Percentiles rank a stretch among this genome's conserved stretches.
phyloP scores from a whole-genome alignment of 2,329 filamentous ascomycete species.

The Colletotrichum caudatum region DNA sequence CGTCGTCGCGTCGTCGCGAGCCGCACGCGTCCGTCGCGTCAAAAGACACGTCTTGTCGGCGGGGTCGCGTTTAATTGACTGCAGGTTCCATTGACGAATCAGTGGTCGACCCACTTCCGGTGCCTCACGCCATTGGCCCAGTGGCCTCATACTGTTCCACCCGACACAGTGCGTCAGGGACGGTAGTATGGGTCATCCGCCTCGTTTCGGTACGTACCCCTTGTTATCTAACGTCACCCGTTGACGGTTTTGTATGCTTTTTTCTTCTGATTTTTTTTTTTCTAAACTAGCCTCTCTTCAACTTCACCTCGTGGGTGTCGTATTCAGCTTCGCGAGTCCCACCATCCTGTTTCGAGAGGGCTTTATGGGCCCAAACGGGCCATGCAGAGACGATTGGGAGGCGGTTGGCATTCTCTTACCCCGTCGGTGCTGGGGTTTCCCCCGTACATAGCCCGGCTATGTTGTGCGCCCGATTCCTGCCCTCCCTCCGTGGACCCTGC shows the following conservation, averaged over 20 bases:
- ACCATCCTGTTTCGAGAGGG: conserved; percentile 22
- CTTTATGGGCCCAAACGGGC: not conserved
- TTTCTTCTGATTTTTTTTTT: not conserved
- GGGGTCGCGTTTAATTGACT: conserved; percentile 34
- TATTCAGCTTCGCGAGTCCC: conserved; percentile 9
- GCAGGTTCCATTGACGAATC: conserved; percentile 32
- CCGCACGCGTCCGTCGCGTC: conserved; percentile 31
- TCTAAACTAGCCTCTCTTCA: not conserved
- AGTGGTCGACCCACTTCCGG: not conserved
- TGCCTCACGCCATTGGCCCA: conserved; percentile 15
- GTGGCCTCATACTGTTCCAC: conserved; percentile 17
- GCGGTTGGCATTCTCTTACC: not conserved
- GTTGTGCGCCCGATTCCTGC: conserved; percentile 3
- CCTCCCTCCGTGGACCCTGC: conserved; percentile 16
- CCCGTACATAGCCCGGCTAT: conserved; percentile 1
- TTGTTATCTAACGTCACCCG: conserved; percentile 28
- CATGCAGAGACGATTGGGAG: conserved; percentile 6
- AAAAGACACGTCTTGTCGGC: conserved; percentile 7
- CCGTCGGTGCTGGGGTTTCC: not conserved
- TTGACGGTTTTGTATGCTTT: not conserved
- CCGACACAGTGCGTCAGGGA: conserved; percentile 30
- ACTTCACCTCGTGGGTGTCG: conserved; percentile 1
- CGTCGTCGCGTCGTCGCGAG: conserved; percentile 36
- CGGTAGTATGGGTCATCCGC: not conserved
- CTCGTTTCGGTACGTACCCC: conserved; percentile 28